Base-by-base conservation (phyloP, 768 basidiomycete species). In the Pilatotrama ljubarskyi region DNA sequence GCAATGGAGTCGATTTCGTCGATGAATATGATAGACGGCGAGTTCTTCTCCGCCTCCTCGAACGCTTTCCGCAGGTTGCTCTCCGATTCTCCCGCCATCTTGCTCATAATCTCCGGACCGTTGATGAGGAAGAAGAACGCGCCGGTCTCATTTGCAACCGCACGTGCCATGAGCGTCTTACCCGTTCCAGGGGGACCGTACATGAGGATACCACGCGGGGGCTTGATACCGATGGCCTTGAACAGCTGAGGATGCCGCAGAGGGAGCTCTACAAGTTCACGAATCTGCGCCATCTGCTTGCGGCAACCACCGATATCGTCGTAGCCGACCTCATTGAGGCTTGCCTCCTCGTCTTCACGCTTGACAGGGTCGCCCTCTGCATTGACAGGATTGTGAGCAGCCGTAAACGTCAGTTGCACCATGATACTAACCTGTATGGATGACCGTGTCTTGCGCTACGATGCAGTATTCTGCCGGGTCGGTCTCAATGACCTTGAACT, bases 111-210 rank as follows among this genome's bases (percentile, higher is more conserved):
- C 76, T 99, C 97, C 51, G 97, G 97, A 54, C 97, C 97, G 71
- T 98, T 99, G 78, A 99, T 99, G 51, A 98, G 79, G 88, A 99
- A 99, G 84, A 99, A 99, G 85, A 99, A 99, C 15, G 97, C 97
- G 50, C 97, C 97, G 25, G 97, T 99, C 77, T 99, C 97, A 73
- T 99, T 99, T 64, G 97, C 97, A 47, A 99, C 97, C 7, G 97
- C 97, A 67, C 97, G 89, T 51, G 97, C 97, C 96, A 99, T 99
- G 66, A 99, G 84, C 6, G 97, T 98, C 80, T 98, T 99, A 82
- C 97, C 97, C 20, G 96, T 98, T 81, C 97, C 97, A 35, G 96
- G 96, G 64, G 96, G 96, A 56, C 96, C 96, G 71, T 84, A 99
- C 93, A 99, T 90, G 66, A 99, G 88, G 70, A 99, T 95, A 83